phyloP scores from a whole-genome alignment of 257 asterid species.

The Solanum virginianum region DNA sequence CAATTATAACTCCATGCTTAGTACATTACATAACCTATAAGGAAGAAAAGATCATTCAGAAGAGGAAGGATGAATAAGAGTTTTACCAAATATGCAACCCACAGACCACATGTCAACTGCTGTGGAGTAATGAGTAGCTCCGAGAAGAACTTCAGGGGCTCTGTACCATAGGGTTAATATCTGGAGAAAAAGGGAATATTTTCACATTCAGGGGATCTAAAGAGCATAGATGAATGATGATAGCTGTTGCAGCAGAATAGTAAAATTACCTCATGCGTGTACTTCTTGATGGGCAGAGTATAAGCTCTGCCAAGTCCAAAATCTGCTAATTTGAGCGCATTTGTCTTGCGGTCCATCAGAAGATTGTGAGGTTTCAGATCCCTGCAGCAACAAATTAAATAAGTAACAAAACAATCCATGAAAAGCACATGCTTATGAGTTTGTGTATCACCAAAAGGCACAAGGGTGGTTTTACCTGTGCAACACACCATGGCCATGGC shows the following conservation, averaged over 20 bases:
- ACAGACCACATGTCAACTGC: conserved; percentile 99
- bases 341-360: conserved; percentile 87
- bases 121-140: conserved; percentile 92
- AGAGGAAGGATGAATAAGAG: not conserved
- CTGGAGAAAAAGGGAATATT: conserved; percentile 20
- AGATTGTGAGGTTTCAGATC: conserved; percentile 97
- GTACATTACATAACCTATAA: not conserved
- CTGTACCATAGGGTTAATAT: conserved; percentile 97
- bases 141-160: conserved; percentile 98
- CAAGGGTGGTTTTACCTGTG: conserved; percentile 41
- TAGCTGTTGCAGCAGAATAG: not conserved
- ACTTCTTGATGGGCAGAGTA: conserved; percentile 92
- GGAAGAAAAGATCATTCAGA: not conserved
- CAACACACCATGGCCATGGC: conserved; percentile 92
- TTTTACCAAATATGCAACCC: conserved; percentile 88
- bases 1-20: not conserved
- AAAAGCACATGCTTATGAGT: not conserved
- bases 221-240: not conserved
- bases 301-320: conserved; percentile 90
- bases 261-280: conserved; percentile 70
- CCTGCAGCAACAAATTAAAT: conserved; percentile 18
- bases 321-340: conserved; percentile 92
- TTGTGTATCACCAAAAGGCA: not conserved
- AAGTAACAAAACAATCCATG: not conserved
- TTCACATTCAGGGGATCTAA: not conserved